These are phyloP conservation scores for Aspergillus saccharolyticus DNA, from an alignment of 495 filamentous ascomycete genomes.

Conservation along the genomic window DNA sequence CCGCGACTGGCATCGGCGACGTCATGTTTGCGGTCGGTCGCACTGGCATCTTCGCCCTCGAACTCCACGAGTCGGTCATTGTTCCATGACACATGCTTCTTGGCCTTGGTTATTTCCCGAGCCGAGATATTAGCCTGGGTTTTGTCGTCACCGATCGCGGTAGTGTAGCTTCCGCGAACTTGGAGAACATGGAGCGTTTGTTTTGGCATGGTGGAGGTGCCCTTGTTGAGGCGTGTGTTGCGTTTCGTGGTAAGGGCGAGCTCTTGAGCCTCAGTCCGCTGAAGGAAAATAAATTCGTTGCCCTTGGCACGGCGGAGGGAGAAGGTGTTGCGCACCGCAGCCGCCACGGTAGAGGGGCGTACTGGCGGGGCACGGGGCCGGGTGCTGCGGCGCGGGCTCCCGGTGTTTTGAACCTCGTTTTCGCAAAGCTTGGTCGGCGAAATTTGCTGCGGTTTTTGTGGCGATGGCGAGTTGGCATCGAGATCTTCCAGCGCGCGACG, in stretches of 20 bases:
- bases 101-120: slow-evolving; percentile 5
- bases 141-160: slow-evolving; percentile 6
- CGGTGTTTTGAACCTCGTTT: slow-evolving; percentile 18
- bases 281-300: slow-evolving; percentile 50
- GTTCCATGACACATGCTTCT: slow-evolving; percentile 42
- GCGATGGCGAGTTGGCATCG: slow-evolving; percentile 51
- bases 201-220: slow-evolving; percentile 45
- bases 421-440: slow-evolving; percentile 27
- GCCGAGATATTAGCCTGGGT: background rate
- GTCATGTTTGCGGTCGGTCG: slow-evolving; percentile 14
- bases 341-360: slow-evolving; percentile 20
- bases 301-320: slow-evolving; percentile 53
- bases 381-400: slow-evolving; percentile 42
- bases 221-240: slow-evolving; percentile 57
- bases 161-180: slow-evolving; percentile 3
- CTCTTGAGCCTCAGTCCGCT: slow-evolving; percentile 55
- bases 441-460: slow-evolving; percentile 30
- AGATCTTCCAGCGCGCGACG: slow-evolving; percentile 49
- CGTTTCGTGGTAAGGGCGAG: slow-evolving; percentile 47
- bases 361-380: slow-evolving; percentile 27
- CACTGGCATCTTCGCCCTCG: slow-evolving; percentile 22
- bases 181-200: slow-evolving; percentile 10
- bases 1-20: slow-evolving; percentile 2
- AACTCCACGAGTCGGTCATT: slow-evolving; percentile 36
- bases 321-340: slow-evolving; percentile 42